phyloP scores from a whole-genome alignment of 306 rosid species.

The Cotoneaster glaucophyllus region DNA sequence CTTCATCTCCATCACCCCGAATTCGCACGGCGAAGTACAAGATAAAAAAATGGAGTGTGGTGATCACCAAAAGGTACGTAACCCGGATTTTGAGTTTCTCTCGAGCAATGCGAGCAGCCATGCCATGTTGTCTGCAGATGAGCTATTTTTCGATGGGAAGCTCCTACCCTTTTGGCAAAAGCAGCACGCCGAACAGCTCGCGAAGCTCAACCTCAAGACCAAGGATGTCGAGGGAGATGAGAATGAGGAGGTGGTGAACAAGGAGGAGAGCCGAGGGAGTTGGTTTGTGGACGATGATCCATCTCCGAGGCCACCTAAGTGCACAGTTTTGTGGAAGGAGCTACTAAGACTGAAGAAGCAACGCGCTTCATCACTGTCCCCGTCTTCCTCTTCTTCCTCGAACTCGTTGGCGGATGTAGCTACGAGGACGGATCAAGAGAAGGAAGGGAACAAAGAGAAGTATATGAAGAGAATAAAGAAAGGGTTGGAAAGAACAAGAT shows the following conservation, averaged over 20 bases:
- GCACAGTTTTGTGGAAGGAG: constrained; percentile 97
- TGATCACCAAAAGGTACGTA: constrained; percentile 25
- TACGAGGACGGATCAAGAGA: constrained; percentile 45
- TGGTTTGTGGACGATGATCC: constrained; percentile 99
- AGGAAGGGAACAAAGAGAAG: constrained; percentile 50
- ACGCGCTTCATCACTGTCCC: constrained; percentile 65
- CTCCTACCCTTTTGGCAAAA: constrained; percentile 85
- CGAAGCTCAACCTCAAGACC: constrained; percentile 53
- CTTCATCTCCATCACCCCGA: constrained; percentile 84
- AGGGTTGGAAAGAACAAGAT: constrained; percentile 84
- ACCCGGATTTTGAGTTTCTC: constrained; percentile 83
- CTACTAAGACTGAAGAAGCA: constrained; percentile 93
- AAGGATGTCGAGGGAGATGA: constrained; percentile 35
- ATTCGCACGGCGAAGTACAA: constrained; percentile 31
- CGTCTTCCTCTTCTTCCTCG: constrained; percentile 67
- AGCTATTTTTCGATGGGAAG: constrained; percentile 96
- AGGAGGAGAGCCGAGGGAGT: constrained; percentile 55
- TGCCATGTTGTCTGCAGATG: constrained; percentile 74
- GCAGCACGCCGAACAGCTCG: constrained; percentile 79
- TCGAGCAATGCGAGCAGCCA: constrained; percentile 48
- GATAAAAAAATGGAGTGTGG: constrained; percentile 29
- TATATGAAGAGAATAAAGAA: constrained; percentile 70
- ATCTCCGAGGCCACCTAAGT: constrained; percentile 96
- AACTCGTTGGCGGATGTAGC: constrained; percentile 65
- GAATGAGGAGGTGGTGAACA: constrained; percentile 29